A percentile compares a stretch with the other conserved stretches of the same genome.
Evolutionary conservation across 805 yeast species (phyloP).

Genomic region (Yarrowia phangngaensis): DNA sequence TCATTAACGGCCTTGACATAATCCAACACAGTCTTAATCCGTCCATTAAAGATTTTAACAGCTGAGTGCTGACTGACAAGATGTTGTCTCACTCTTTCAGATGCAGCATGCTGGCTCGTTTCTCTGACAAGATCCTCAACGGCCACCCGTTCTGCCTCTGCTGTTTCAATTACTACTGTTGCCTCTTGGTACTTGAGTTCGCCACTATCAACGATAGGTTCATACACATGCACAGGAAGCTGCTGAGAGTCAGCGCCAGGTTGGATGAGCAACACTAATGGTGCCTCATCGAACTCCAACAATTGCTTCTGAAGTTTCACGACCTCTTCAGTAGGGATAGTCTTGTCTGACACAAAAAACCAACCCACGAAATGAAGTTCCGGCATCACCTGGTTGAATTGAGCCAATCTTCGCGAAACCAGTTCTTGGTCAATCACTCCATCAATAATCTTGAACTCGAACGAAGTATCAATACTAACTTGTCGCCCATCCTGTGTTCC

Average conservation of each 20-base stretch:
- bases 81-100: slow-evolving; percentile 27
- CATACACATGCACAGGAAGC: slow-evolving; percentile 34
- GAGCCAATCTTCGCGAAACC: slow-evolving; percentile 4
- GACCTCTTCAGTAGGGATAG: slow-evolving; percentile 25
- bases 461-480: slow-evolving; percentile 37
- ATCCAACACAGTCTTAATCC: slow-evolving; percentile 39
- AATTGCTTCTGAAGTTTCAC: slow-evolving; percentile 30
- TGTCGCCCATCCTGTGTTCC: slow-evolving; percentile 37
- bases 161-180: slow-evolving; percentile 33
- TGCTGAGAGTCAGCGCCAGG: slow-evolving; percentile 27
- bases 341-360: slow-evolving; percentile 32
- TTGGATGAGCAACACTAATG: slow-evolving; percentile 31
- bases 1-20: slow-evolving; percentile 32
- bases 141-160: slow-evolving; percentile 37
- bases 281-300: slow-evolving; percentile 29
- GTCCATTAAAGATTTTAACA: slow-evolving; percentile 45
- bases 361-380: slow-evolving; percentile 39
- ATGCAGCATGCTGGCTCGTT: slow-evolving; percentile 21
- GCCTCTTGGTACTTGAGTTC: slow-evolving; percentile 32
- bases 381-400: slow-evolving; percentile 34
- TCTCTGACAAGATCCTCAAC: slow-evolving; percentile 35
- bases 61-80: slow-evolving; percentile 26
- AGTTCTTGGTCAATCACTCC: slow-evolving; percentile 33
- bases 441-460: slow-evolving; percentile 33
- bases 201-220: slow-evolving; percentile 28